Evolutionary conservation across 176 grass and related monocot species (phyloP).

Genomic region (Lolium perenne): DNA sequence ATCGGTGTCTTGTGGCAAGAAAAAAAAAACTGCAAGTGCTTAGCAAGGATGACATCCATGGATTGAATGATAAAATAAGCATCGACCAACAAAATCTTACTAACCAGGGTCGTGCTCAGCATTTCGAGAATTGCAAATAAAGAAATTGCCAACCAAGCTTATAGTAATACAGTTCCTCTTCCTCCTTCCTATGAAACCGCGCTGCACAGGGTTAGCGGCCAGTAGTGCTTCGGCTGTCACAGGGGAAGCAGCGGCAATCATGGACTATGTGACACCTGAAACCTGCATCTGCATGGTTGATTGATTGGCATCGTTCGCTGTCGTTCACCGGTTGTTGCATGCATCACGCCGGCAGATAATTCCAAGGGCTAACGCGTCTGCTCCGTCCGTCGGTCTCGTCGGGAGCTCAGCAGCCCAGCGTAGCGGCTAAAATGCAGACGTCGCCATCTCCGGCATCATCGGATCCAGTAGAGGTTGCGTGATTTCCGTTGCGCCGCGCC

Average conservation of each 20-base stretch:
- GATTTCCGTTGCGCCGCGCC: no score
- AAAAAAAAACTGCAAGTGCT: not conserved
- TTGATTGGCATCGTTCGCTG: not conserved
- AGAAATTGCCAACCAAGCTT: no score
- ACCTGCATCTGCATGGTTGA: not conserved
- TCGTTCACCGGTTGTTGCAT: no score
- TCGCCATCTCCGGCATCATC: not conserved
- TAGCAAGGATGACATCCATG: not conserved
- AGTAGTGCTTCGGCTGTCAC: conserved; percentile 22
- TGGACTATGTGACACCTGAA: not conserved
- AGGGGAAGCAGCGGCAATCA: no score
- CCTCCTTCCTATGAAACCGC: no score
- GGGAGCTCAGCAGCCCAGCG: not conserved
- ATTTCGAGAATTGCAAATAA: not conserved
- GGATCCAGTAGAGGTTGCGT: not conserved
- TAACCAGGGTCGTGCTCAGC: not conserved
- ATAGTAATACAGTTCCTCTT: not conserved
- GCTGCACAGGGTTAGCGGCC: not conserved
- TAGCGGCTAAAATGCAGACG: not conserved
- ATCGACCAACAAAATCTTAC: not conserved
- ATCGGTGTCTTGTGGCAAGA: not conserved
- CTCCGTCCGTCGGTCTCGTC: not conserved
- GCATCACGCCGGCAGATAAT: conserved; percentile 14
- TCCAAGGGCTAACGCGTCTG: not conserved
- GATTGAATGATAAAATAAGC: not conserved